These are phyloP conservation scores for Ophiostoma sp. DNA, from an alignment of 2,329 filamentous ascomycete genomes.

Conservation along the genomic window DNA sequence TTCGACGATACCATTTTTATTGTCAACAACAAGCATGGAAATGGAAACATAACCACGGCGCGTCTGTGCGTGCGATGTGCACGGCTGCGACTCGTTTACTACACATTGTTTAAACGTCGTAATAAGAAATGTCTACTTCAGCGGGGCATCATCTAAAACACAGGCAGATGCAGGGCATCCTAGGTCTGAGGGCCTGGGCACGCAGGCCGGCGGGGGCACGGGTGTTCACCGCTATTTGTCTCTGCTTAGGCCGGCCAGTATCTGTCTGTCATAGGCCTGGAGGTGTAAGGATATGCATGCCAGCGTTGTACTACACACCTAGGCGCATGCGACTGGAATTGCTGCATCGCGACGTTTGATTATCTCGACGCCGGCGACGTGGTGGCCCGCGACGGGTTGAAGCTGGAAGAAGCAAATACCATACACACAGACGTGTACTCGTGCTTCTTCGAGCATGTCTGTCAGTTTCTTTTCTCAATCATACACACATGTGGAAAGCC, in stretches of 20 bases:
- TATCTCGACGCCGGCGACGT: slow-evolving; percentile 3
- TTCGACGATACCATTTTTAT: background rate
- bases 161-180: slow-evolving; percentile 2
- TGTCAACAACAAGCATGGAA: background rate
- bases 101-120: background rate
- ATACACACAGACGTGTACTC: background rate
- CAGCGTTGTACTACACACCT: slow-evolving; percentile 2
- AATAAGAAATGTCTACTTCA: background rate
- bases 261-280: background rate
- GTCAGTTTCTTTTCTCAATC: background rate
- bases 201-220: slow-evolving; percentile 1
- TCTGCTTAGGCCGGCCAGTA: background rate
- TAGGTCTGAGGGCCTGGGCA: background rate
- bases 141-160: slow-evolving; percentile 6
- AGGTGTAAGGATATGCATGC: background rate
- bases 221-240: slow-evolving; percentile 12
- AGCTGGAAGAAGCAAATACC: background rate
- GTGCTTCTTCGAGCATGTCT: too few relatives aligned
- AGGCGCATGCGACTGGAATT: slow-evolving; percentile 1
- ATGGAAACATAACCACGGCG: background rate
- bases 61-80: slow-evolving; percentile 7
- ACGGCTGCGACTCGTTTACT: background rate
- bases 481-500: background rate
- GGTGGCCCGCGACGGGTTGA: background rate
- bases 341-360: slow-evolving; percentile 2